These are phyloP conservation scores for Athelia psychrophila DNA, from an alignment of 1,284 basidiomycete species.

Conservation along the genomic window DNA sequence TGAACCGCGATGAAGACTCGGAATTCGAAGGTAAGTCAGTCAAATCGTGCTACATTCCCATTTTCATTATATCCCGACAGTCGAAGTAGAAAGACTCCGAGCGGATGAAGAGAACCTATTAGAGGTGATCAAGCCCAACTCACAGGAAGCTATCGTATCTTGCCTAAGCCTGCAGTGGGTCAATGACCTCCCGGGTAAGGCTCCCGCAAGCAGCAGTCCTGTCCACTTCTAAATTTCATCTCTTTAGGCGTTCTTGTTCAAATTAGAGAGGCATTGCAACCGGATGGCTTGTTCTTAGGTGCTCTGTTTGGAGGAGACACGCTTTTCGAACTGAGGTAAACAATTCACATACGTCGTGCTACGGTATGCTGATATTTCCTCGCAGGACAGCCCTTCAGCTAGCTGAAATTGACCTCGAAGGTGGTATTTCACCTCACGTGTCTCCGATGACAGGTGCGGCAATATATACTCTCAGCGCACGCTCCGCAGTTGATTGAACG, in stretches of 20 bases:
- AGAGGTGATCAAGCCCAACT: constrained; percentile 60
- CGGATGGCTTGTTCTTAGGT: constrained; percentile 94
- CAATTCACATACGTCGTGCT: not conserved
- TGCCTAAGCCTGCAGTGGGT: constrained; percentile 96
- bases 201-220: not conserved
- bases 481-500: no score
- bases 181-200: constrained; percentile 89
- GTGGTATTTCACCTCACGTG: constrained; percentile 92
- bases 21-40: constrained; percentile 68
- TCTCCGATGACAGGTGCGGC: constrained; percentile 93
- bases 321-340: constrained; percentile 87
- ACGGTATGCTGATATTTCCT: no score
- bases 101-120: constrained; percentile 80
- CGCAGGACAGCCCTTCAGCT: constrained; percentile 82
- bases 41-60: constrained; percentile 4
- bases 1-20: constrained; percentile 71
- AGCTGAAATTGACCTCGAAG: constrained; percentile 92
- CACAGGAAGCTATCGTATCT: constrained; percentile 91
- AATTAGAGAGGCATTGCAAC: constrained; percentile 81
- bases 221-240: not conserved
- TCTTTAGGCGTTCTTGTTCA: constrained; percentile 81
- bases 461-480: not conserved
- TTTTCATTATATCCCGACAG: constrained; percentile 33
- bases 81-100: constrained; percentile 67
- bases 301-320: constrained; percentile 97